Base-by-base conservation (phyloP, 1,284 basidiomycete genomes). In the Cutaneotrichosporon dermatis region DNA sequence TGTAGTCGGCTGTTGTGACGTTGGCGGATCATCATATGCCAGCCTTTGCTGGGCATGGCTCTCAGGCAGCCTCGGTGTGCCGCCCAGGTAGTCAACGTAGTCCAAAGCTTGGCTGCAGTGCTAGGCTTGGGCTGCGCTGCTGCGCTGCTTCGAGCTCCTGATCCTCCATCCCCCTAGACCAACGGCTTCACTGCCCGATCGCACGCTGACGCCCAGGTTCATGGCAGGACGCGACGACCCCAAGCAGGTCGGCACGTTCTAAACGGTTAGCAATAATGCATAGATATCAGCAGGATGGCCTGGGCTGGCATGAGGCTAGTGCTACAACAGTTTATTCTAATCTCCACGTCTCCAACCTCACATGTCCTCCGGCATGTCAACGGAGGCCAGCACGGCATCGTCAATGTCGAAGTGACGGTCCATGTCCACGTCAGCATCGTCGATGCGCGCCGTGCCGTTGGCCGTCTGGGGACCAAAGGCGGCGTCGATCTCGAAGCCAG, bases 221-320 rank as follows among this genome's bases (percentile, higher is more conserved):
- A 75, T 74, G 60, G 71, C 75, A 7, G 72, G 75, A 36, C 64
- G 75, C 59, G 77, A 79, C 67, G 75, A 78, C 52, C 77, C 77
- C 48, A 67, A 72, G 58, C 68, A 70, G 61, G 68, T 76, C 58
- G 66, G 67, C 43, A 69, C 71, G 11, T 70, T 72, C 68, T 72
- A 70, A 59, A 51, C 43, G 35, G 35, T 54, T 51, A 54, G 55
- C 58, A 61, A 25, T 25, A 25, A 58, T 58, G 53, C 57, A 59
- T 57, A 46, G 55, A 59, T 60, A 64, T 55, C 44, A 41, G 51
- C 35, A 33, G 40, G 44, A 46, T 49, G 40, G 41, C 25, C 25
- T 25, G 25, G 25, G 25, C 25, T 25, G 25, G 15, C n/a, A n/a
- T 41, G 50, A 12, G 34, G 39, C 48, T 59, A 59, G 49, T 51